Evolutionary conservation across 768 basidiomycete genomes (phyloP), one percentile per base, ranked within the genome.

Genomic region (Podaxis rugospora): DNA sequence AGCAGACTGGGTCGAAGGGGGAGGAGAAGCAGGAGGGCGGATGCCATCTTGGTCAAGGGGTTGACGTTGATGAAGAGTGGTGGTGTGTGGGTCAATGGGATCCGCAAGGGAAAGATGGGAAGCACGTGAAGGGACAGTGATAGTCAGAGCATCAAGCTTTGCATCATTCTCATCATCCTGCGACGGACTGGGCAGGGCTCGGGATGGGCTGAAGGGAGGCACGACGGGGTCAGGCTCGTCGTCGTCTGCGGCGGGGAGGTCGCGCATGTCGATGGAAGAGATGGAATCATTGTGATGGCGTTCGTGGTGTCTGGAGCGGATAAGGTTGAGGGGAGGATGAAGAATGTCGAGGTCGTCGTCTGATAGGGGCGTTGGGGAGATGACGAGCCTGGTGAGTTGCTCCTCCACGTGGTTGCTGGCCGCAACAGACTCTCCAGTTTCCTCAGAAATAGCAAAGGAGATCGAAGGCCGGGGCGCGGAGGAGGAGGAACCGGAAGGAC

Each of bases 261-360:
- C 74, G 27, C 70, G 71, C 53, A 78, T 71, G 64, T 77, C 74
- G 51, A 78, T 76, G 7, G 68, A 66, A 2, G 73, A 74, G 4
- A 78, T 74, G 51, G 74, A 75, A 47, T 77, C 76, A 63, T 75
- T 72, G 25, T 62, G 65, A 27, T 55, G 65, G 50, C 66, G 67
- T 18, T 23, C 1, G 23, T 64, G 61, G 58, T 7, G 36, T 7
- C 7, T 32, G 23, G 50, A 64, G 18, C 59, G 62, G 9, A 55
- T 35, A 6, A 63, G 55, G 42, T 64, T 62, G 13, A 62, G 61
- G 2, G 63, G 39, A 53, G 57, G 32, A 36, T 54, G 52, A 52
- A 58, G 35, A 49, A 49, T 42, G 27, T 71, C 72, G 25, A 71
- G 67, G 35, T 71, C 72, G 27, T 70, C 65, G 60, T 74, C 73